These are phyloP conservation scores for Fusarium oxysporum DNA, from an alignment of 2,329 filamentous ascomycete genomes.

Conservation along the genomic window DNA sequence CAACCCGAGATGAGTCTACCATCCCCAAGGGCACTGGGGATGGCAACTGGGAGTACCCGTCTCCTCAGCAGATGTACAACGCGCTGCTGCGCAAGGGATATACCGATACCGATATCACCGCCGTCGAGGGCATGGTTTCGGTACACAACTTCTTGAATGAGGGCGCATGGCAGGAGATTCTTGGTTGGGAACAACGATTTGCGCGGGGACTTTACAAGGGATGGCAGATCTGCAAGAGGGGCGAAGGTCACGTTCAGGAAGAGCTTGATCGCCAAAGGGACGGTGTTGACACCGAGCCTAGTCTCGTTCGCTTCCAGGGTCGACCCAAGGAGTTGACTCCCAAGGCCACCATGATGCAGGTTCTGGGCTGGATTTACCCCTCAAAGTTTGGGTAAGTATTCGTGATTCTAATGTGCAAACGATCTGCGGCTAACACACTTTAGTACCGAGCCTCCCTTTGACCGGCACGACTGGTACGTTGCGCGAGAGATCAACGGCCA, in stretches of 20 bases:
- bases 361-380: slow-evolving; percentile 83
- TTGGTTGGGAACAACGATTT: slow-evolving; percentile 93
- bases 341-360: slow-evolving; percentile 86
- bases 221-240: slow-evolving; percentile 78
- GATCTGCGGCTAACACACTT: slow-evolving; percentile 27
- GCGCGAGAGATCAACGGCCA: slow-evolving; percentile 76
- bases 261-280: slow-evolving; percentile 63
- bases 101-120: slow-evolving; percentile 91
- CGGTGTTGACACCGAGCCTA: slow-evolving; percentile 70
- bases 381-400: slow-evolving; percentile 76
- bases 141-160: slow-evolving; percentile 99
- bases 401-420: not conserved
- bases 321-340: slow-evolving; percentile 90
- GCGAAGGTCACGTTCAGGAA: slow-evolving; percentile 71
- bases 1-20: slow-evolving; percentile 84
- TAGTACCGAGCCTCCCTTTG: slow-evolving; percentile 87
- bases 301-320: slow-evolving; percentile 87
- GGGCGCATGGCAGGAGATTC: slow-evolving; percentile 94
- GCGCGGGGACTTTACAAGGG: slow-evolving; percentile 76
- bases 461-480: slow-evolving; percentile 97
- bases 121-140: slow-evolving; percentile 95
- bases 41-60: slow-evolving; percentile 96
- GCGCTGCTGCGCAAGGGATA: slow-evolving; percentile 96
- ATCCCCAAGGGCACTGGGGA: slow-evolving; percentile 87
- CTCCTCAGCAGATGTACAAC: slow-evolving; percentile 99